Evolutionary conservation across 352 stramenopile species (phyloP), one percentile per base, ranked within the genome.

Genomic region (Pythium aristosporum): DNA sequence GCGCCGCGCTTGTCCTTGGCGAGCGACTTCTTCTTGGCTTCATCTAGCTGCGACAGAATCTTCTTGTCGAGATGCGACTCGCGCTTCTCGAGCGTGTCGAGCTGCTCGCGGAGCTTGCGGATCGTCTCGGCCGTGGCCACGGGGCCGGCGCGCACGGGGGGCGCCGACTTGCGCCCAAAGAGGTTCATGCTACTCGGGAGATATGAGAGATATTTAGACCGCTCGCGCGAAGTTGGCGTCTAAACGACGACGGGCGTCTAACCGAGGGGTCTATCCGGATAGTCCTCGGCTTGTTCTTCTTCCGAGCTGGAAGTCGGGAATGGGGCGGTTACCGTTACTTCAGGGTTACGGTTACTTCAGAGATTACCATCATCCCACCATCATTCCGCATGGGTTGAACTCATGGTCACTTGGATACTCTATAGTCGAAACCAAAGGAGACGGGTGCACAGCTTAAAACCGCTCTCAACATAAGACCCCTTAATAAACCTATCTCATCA

Each of bases 31-130:
- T 86, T 90, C 79, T 99, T 98, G 30, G 97, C 97, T 57, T 99
- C 96, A 21, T 85, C 76, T 11, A 98, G 61, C 71, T 98, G 91
- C 67, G 85, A 60, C 51, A 88, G 80, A 56, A 99, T 98, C 79
- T 99, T 99, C 75, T 98, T 98, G 60, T 98, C 79, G 41, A 99
- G 96, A 74, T 99, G 96, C 48, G 91, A 77, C 79, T 99, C 95
- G 63, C 97, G 81, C 73, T 98, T 98, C 72, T 97, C 90, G 30
- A 98, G 73, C 30, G 88, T 94, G 36, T 97, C 88, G 12, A 98
- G 74, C 55, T 96, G 94, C 58, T 94, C 86, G 51, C 89, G 82
- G 28, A 98, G 72, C 73, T 94, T 96, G 55, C 91, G 78, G 68
- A 98, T 98, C 52, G 91, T 97, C 16, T 94, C 82, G 43, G 89